These are phyloP conservation scores for Hibiscus trionum DNA, from an alignment of 345 rosid species.

Conservation along the genomic window DNA sequence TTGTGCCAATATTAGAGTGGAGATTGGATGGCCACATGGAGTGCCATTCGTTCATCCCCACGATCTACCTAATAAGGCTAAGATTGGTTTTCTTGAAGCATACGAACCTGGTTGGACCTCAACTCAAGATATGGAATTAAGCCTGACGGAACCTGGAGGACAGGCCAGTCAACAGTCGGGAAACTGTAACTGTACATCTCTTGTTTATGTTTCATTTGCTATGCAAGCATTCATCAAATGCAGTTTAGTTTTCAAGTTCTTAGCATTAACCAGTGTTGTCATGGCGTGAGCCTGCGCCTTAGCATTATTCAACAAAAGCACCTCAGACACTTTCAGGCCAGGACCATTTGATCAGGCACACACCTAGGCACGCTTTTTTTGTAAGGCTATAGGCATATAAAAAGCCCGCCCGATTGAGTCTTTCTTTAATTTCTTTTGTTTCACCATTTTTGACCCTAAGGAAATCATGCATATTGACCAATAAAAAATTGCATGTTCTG, in stretches of 20 bases:
- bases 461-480: too few species aligned
- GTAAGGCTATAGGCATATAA: too few species aligned
- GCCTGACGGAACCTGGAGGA: slow-evolving; percentile 51
- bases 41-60: slow-evolving; percentile 99
- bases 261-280: too few species aligned
- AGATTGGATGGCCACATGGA: slow-evolving; percentile 96
- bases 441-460: neutral
- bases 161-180: slow-evolving; percentile 59
- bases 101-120: slow-evolving; percentile 93
- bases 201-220: neutral
- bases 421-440: neutral
- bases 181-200: slow-evolving; percentile 39
- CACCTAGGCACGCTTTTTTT: too few species aligned
- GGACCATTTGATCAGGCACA: too few species aligned
- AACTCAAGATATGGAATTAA: slow-evolving; percentile 69
- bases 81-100: slow-evolving; percentile 88
- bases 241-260: neutral
- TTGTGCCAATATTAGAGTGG: slow-evolving; percentile 62
- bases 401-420: too few species aligned
- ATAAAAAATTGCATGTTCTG: too few species aligned
- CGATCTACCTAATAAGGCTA: slow-evolving; percentile 94
- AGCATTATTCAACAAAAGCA: too few species aligned
- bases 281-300: too few species aligned
- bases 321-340: too few species aligned
- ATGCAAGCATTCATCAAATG: neutral